Base-by-base conservation (phyloP, 495 filamentous ascomycete species). In the Xylaria intraflava region DNA sequence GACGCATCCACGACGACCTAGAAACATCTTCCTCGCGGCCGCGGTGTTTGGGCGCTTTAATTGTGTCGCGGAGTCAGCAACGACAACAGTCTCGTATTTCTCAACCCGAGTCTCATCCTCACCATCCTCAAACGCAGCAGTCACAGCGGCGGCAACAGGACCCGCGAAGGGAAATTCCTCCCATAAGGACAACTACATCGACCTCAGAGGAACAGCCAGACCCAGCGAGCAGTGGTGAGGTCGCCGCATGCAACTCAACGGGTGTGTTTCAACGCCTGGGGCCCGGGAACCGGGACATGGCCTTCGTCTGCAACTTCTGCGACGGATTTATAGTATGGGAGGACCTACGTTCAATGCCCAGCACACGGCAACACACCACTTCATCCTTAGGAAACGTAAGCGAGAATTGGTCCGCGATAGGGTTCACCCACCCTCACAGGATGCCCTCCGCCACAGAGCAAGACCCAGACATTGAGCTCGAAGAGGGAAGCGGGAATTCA, bases 261-360 rank as follows among this genome's bases (percentile, higher is more conserved):
- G 54, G 54, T 3, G 44, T 23, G 11, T 76, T 78, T 46, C 66
- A 74, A 61, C 64, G 70, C 6, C 60, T 74, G 33, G 51, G 22
- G 3, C 51, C 51, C 8, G 51, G 42, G 24, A 46, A 53, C 11
- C 42, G 27, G n/a, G 72, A 76, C 51, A 69, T 71, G 16, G 73
- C 74, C 1, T 78, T 76, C 49, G 66, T 76, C 0, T 78, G 74
- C 57, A 69, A 78, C 57, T 78, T 71, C 53, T 78, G 74, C 65
- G 71, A 75, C 57, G 74, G 74, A 7, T 71, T 68, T 36, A 53
- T 78, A 11, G 63, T 78, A 20, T 78, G 74, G 74, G 64, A 70
- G 26, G 69, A 78, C 53, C 55, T 77, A 46, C 60, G 58, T 40
- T 58, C 56, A 3, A 69, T 76, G 57, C 72, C 74, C 11, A 64